These are phyloP conservation scores for Panus rudis DNA, from an alignment of 768 basidiomycete species.

Conservation along the genomic window DNA sequence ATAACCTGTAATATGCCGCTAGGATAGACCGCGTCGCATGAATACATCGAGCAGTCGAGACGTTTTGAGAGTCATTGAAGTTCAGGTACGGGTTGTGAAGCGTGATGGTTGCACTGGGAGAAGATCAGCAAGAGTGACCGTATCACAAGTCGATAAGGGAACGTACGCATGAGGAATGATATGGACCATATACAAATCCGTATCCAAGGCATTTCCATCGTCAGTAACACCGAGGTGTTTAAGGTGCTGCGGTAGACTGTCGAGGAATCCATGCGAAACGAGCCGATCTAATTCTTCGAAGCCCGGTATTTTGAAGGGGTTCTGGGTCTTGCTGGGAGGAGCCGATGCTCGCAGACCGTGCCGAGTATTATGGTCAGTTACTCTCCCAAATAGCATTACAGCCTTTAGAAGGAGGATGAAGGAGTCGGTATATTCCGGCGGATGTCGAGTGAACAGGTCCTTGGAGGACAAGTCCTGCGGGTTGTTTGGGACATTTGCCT, in stretches of 20 bases:
- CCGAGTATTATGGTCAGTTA: constrained; percentile 81
- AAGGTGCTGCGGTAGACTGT: constrained; percentile 61
- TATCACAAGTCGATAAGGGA: constrained; percentile 8
- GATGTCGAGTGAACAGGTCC: constrained; percentile 64
- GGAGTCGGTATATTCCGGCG: constrained; percentile 73
- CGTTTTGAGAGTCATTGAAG: constrained; percentile 55
- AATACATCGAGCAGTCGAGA: constrained; percentile 68
- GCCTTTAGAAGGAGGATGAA: constrained; percentile 78
- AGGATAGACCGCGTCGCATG: constrained; percentile 71
- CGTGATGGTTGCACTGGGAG: constrained; percentile 72
- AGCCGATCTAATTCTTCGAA: constrained; percentile 68
- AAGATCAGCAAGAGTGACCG: background rate
- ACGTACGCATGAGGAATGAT: constrained; percentile 81
- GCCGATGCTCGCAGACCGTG: constrained; percentile 61
- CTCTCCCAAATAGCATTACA: constrained; percentile 77
- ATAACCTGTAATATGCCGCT: constrained; percentile 66
- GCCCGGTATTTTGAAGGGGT: constrained; percentile 59
- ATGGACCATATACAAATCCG: constrained; percentile 83
- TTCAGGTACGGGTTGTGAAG: constrained; percentile 81
- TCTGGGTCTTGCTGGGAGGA: constrained; percentile 62
- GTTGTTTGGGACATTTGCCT: constrained; percentile 62
- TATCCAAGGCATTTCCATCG: constrained; percentile 58
- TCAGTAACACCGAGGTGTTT: constrained; percentile 57
- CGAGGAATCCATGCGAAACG: constrained; percentile 59
- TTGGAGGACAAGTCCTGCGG: constrained; percentile 63